Evolutionary conservation across 208 protist genomes (phyloP), one percentile per base, ranked within the genome.

Genomic region (Trypanosoma scelopori): DNA sequence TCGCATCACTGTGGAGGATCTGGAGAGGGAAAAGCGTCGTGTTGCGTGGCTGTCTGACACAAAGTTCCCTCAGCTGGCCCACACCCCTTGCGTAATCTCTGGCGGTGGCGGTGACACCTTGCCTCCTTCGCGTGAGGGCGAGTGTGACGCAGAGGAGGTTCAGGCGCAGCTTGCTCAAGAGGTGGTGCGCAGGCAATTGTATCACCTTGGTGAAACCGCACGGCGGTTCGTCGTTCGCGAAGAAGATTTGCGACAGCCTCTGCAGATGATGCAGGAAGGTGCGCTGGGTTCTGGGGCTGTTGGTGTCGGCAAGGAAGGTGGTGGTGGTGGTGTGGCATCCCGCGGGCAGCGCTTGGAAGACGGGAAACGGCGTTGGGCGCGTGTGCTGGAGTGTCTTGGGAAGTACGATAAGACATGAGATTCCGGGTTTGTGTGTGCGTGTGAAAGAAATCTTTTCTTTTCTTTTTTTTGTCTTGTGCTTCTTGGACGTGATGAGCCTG

Each of bases 181-280:
- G 16, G 18, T n/a, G 23, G n/a, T 51, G 28, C 22, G 20, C 13
- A 35, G 57, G 45, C 46, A 18, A 41, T 52, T 62, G 3, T 18
- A 27, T 1, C 9, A 37, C 7, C 5, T 52, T 30, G 37, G 32
- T 55, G 50, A 66, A 16, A 37, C 51, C 7, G 12, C 41, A 35
- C 3, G 27, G 7, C 7, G 35, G 3, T 66, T 61, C 61, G 16
- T 65, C 55, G 51, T 72, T 49, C 58, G 50, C 27, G 48, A 72
- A 25, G 46, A 6, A 5, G 58, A 72, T 58, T 55, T 72, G 65
- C 56, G 48, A 22, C 65, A 32, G 15, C 65, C 65, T 16, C 16
- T 68, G 39, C 12, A 48, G 15, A 49, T 28, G 37, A 49, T 50
- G 60, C 49, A 18, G 25, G 16, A 37, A 5, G 12, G 16, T 37